Evolutionary conservation across 148 eudicot species (phyloP).

Genomic region (Chenopodium album): DNA sequence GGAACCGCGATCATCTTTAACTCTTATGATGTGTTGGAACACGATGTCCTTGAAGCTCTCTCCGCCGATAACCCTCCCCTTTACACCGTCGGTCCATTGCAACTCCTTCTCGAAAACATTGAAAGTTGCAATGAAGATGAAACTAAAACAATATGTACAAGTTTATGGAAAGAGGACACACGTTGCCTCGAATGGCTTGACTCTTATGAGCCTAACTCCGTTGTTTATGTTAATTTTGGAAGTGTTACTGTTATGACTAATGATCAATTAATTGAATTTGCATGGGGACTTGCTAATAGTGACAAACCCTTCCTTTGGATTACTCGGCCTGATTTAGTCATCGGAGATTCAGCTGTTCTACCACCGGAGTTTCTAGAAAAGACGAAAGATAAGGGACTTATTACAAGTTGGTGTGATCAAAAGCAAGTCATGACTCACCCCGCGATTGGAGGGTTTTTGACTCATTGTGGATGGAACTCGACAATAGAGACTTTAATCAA

Average conservation of each 20-base stretch:
- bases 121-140: constrained; percentile 11
- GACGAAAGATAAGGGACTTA: constrained; percentile 7
- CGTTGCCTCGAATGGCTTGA: constrained; percentile 33
- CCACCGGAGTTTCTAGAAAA: constrained; percentile 31
- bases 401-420: constrained; percentile 36
- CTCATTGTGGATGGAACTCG: constrained; percentile 41
- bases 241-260: constrained; percentile 30
- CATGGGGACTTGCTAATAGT: constrained; percentile 39
- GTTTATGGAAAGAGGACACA: constrained; percentile 42
- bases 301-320: constrained; percentile 36
- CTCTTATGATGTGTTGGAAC: constrained; percentile 40
- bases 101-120: constrained; percentile 14
- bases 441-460: constrained; percentile 33
- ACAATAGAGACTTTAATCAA: constrained; percentile 19
- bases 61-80: constrained; percentile 30
- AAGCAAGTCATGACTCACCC: constrained; percentile 32
- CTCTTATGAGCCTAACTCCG: constrained; percentile 2
- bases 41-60: constrained; percentile 25
- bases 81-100: constrained; percentile 46
- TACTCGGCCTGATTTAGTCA: constrained; percentile 27
- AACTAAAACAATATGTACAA: constrained; percentile 27
- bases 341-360: constrained; percentile 15
- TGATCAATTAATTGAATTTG: constrained; percentile 33
- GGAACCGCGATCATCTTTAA: constrained; percentile 44
- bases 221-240: constrained; percentile 33